These are phyloP conservation scores for Fusarium virguliforme DNA, from an alignment of 2,329 filamentous ascomycete genomes.

Conservation along the genomic window DNA sequence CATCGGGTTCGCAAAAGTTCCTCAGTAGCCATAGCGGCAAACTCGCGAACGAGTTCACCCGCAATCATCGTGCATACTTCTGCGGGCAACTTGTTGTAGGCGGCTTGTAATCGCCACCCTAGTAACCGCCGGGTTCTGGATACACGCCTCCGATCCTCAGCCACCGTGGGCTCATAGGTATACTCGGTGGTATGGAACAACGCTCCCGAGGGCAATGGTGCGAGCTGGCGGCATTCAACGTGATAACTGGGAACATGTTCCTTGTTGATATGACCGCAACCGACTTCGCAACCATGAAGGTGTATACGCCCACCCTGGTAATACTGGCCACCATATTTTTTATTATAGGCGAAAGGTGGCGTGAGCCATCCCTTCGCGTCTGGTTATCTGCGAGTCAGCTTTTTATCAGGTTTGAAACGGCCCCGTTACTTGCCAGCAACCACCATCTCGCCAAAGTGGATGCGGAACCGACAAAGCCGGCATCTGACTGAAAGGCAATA, in stretches of 20 bases:
- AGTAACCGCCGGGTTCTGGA: background rate
- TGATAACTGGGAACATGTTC: background rate
- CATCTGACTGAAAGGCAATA: no score
- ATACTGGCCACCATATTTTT: background rate
- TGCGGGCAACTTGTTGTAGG: background rate
- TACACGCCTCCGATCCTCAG: background rate
- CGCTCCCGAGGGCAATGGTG: background rate
- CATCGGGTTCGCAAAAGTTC: background rate
- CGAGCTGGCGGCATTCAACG: background rate
- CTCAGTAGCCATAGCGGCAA: background rate
- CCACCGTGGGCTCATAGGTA: background rate
- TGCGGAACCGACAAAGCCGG: background rate
- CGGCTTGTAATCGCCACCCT: background rate
- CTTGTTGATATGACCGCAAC: background rate
- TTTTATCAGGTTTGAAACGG: no score
- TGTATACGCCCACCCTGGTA: background rate
- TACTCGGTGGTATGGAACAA: background rate
- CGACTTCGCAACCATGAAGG: background rate
- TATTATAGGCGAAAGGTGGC: background rate
- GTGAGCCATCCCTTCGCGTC: background rate
- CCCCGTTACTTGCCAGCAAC: background rate
- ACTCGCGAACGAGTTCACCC: background rate
- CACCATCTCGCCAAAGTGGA: background rate
- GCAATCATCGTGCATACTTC: background rate
- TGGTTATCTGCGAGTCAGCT: background rate